phyloP scores from a whole-genome alignment of 768 basidiomycete genomes.

The Cystobasidium onofrii region DNA sequence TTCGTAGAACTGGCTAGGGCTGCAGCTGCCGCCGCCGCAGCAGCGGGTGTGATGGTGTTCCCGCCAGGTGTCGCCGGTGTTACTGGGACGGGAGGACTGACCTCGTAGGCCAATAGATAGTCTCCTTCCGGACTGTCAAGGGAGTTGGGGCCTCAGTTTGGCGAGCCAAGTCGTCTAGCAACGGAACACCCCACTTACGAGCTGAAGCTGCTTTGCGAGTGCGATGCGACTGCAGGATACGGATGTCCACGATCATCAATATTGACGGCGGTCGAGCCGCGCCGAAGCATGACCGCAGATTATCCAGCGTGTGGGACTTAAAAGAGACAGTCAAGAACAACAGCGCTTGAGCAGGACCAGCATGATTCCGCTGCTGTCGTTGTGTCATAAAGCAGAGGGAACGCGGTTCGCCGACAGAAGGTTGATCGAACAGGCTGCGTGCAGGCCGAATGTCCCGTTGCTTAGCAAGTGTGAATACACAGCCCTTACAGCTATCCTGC shows the following conservation, averaged over 20 bases:
- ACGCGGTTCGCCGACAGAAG: not conserved
- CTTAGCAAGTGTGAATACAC: too few species aligned
- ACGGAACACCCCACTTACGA: not conserved
- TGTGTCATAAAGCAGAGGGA: not conserved
- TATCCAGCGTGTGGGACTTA: not conserved
- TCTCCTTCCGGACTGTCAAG: conserved; percentile 10
- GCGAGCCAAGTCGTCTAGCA: too few species aligned
- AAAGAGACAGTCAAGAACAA: not conserved
- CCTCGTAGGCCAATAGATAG: conserved; percentile 22
- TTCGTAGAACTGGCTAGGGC: not conserved
- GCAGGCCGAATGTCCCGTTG: too few species aligned
- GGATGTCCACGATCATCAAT: not conserved
- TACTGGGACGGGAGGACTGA: conserved; percentile 18
- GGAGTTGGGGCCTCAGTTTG: too few species aligned
- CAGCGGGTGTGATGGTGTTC: not conserved
- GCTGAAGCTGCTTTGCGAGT: conserved; percentile 10
- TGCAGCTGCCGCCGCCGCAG: not conserved
- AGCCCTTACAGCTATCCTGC: too few species aligned
- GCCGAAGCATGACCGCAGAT: conserved; percentile 9
- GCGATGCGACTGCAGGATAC: not conserved
- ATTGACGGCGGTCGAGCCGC: not conserved
- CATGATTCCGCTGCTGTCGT: not conserved
- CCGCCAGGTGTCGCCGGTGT: conserved; percentile 11
- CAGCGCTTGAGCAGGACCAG: not conserved
- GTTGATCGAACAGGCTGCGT: too few species aligned